Evolutionary conservation across 2,329 filamentous ascomycete genomes (phyloP).

Genomic region (Claviceps digitariae): DNA sequence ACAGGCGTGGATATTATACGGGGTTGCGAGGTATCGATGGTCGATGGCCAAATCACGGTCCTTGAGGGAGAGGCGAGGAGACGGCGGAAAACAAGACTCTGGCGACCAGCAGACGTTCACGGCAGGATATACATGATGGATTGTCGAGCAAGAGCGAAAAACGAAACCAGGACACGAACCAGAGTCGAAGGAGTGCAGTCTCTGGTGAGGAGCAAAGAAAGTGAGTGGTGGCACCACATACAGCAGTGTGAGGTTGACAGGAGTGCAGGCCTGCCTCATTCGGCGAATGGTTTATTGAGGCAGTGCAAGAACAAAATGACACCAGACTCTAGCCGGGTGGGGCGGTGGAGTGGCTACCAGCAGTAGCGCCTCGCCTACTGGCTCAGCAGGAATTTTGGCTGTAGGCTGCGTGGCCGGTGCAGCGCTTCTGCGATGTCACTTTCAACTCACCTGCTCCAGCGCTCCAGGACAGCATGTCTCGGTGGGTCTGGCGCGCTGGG

Average conservation of each 20-base stretch:
- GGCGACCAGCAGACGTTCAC: neutral
- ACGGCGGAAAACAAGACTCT: neutral
- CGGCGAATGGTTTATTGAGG: neutral
- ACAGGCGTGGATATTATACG: neutral
- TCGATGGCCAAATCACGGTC: neutral
- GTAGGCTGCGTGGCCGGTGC: neutral
- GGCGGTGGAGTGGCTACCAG: neutral
- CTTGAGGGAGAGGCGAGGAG: neutral
- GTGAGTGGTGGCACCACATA: neutral
- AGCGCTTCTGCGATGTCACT: neutral
- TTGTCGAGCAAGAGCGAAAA: neutral
- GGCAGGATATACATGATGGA: neutral
- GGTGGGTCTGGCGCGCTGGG: neutral
- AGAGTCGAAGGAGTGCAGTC: neutral
- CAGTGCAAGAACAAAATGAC: conserved; percentile 5
- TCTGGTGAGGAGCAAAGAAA: neutral
- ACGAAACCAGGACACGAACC: neutral
- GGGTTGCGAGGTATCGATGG: neutral
- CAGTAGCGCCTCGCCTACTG: neutral
- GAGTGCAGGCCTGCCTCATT: neutral
- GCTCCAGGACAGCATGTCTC: too few relatives aligned
- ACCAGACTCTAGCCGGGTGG: neutral
- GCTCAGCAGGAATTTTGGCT: neutral
- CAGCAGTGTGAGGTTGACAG: neutral
- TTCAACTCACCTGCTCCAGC: too few relatives aligned